Evolutionary conservation across 2,329 filamentous ascomycete species (phyloP), one percentile per base, ranked within the genome.

Genomic region (Scortechinia acanthostroma): DNA sequence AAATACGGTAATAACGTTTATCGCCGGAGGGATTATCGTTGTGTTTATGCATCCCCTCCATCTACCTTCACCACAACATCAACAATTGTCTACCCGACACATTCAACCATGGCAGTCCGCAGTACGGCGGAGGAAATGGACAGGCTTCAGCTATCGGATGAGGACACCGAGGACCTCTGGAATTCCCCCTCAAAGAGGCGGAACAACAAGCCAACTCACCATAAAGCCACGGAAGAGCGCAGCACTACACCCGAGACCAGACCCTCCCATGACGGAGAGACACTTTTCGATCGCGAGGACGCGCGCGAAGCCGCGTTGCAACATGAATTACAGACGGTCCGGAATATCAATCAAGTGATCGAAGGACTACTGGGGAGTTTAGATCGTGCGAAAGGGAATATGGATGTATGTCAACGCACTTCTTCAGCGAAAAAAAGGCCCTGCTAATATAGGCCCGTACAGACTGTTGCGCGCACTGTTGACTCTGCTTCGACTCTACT

Each of bases 381-480:
- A 19, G 78, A 86, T 52, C 79, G 80, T 50, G 83, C 86, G 20
- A 84, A 80, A 56, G 77, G 74, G 46, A 91, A 91, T 62, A 93
- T 93, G 87, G 72, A 80, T 55, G 84, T 87, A 68, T 46, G 73
- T 17, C 35, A 40, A n/a, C n/a, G n/a, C n/a, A n/a, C n/a, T n/a
- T n/a, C n/a, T n/a, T n/a, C n/a, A n/a, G n/a, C n/a, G n/a, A n/a
- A n/a, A n/a, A n/a, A n/a, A n/a, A n/a, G n/a, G n/a, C n/a, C n/a
- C n/a, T n/a, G n/a, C n/a, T n/a, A n/a, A n/a, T n/a, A n/a, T n/a
- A n/a, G n/a, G n/a, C n/a, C n/a, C n/a, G n/a, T n/a, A 3, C 44
- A 88, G 86, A 94, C 86, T 20, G 91, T 97, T 25, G 86, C 86
- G 45, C 77, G 77, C 49, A 96, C 93, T 2, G 90, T 97, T 35